These are phyloP conservation scores for Botryotinia narcissicola DNA, from an alignment of 2,329 filamentous ascomycete genomes.

Conservation along the genomic window DNA sequence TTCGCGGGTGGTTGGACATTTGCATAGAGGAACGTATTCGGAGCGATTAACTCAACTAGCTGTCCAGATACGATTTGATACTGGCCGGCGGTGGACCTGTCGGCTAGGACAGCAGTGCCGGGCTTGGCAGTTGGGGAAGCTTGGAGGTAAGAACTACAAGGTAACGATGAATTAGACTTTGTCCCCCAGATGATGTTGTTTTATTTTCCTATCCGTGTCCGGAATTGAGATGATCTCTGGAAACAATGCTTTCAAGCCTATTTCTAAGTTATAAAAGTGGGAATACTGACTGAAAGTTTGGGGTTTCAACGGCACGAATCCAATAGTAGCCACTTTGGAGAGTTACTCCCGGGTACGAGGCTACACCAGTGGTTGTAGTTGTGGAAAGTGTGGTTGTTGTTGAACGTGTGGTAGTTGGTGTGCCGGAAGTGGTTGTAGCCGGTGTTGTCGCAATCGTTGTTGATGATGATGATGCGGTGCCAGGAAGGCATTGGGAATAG, in stretches of 20 bases:
- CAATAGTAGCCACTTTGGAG: conserved; percentile 38
- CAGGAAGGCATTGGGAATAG: conserved; percentile 42
- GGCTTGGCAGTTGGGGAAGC: conserved; percentile 45
- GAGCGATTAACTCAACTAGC: conserved; percentile 47
- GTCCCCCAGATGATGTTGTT: not conserved
- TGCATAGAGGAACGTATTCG: conserved; percentile 31
- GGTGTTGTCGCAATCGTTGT: conserved; percentile 21
- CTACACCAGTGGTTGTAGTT: conserved; percentile 3
- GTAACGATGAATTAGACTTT: not conserved
- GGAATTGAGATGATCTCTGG: not conserved
- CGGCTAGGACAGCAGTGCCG: conserved; percentile 51
- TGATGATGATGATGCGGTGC: conserved; percentile 30
- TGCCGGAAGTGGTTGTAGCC: conserved; percentile 18
- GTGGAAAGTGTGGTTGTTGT: conserved; percentile 30
- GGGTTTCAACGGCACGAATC: conserved; percentile 55
- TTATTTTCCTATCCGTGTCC: not conserved
- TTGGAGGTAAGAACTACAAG: conserved; percentile 45
- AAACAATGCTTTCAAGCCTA: not conserved
- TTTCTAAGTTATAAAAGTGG: not conserved
- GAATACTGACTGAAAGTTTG: conserved; percentile 51
- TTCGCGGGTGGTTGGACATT: conserved; percentile 35
- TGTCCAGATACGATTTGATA: conserved; percentile 56
- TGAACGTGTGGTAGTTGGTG: conserved; percentile 31
- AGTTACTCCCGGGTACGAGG: conserved; percentile 2
- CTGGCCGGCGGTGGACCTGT: conserved; percentile 54